Conservation (phyloP, 2,329 filamentous ascomycete species). For the Catunica adiposa region DNA sequence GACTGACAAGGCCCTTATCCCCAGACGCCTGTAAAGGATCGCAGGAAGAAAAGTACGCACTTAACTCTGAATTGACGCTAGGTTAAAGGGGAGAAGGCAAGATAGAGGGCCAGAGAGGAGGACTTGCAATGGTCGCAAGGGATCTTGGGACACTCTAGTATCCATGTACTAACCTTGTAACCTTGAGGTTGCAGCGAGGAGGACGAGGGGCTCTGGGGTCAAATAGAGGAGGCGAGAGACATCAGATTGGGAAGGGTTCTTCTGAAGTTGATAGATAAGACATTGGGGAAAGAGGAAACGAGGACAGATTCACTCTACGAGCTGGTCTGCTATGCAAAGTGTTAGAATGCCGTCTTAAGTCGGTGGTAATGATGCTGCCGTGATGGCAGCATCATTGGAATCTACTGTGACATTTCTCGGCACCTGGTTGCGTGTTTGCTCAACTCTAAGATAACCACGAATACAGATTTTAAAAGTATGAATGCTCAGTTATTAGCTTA, state of each 20-base stretch:
- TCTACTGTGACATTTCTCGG: not conserved
- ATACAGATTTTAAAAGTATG: too few species aligned
- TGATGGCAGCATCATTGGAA: not conserved
- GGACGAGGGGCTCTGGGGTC: not conserved
- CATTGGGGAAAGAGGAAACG: not conserved
- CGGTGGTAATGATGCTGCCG: not conserved
- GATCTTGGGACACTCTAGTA: not conserved
- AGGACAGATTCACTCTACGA: not conserved
- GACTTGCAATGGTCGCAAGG: not conserved
- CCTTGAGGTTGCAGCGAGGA: not conserved
- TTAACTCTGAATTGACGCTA: not conserved
- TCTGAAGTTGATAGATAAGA: not conserved
- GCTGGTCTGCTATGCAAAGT: too few species aligned
- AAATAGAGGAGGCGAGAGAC: not conserved
- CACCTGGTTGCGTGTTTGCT: not conserved
- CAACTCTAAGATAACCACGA: too few species aligned
- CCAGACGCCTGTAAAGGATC: not conserved
- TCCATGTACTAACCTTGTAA: not conserved
- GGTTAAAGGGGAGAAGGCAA: not conserved
- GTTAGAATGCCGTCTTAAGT: not conserved
- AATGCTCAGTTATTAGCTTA: too few species aligned
- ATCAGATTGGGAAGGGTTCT: not conserved
- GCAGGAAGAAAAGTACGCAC: not conserved
- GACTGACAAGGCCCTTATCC: not conserved
- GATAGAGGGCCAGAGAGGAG: not conserved